phyloP scores from a whole-genome alignment of 2,329 filamentous ascomycete species.

The Aspergillus nomiae region DNA sequence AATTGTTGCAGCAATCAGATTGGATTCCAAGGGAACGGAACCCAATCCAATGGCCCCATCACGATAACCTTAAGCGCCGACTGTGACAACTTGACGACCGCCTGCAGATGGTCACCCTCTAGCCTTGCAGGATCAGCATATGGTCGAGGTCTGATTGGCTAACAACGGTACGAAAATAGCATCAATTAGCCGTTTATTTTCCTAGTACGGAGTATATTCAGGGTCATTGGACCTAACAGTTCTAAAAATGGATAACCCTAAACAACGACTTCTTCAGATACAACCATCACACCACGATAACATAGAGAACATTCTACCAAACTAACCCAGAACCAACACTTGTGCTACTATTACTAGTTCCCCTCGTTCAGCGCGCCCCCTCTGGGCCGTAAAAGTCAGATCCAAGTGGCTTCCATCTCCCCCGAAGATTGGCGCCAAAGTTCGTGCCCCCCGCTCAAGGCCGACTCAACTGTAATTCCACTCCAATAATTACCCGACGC shows the following conservation, averaged over 20 bases:
- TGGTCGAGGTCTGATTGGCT: not conserved
- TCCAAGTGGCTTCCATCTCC: not conserved
- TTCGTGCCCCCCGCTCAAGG: slow-evolving; percentile 35
- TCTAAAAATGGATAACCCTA: not conserved
- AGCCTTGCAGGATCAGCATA: not conserved
- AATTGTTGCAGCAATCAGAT: not conserved
- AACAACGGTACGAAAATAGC: slow-evolving; percentile 3
- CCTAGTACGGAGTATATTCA: no score
- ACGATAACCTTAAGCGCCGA: slow-evolving; percentile 21
- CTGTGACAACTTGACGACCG: not conserved
- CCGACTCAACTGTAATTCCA: slow-evolving; percentile 1
- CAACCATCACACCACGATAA: not conserved
- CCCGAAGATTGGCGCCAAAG: slow-evolving; percentile 26
- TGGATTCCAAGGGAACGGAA: slow-evolving; percentile 11
- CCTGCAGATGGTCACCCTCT: not conserved
- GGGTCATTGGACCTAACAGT: not conserved
- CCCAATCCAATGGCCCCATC: slow-evolving; percentile 13
- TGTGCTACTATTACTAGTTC: not conserved
- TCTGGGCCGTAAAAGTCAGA: not conserved
- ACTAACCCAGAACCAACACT: not conserved
- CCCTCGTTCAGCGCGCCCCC: not conserved
- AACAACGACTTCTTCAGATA: not conserved
- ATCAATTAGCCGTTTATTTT: not conserved
- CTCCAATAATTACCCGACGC: slow-evolving; percentile 3
- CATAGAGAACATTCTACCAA: not conserved